These are phyloP conservation scores for Ceratocystis cacaofunesta DNA, from an alignment of 2,329 filamentous ascomycete genomes.

Conservation along the genomic window DNA sequence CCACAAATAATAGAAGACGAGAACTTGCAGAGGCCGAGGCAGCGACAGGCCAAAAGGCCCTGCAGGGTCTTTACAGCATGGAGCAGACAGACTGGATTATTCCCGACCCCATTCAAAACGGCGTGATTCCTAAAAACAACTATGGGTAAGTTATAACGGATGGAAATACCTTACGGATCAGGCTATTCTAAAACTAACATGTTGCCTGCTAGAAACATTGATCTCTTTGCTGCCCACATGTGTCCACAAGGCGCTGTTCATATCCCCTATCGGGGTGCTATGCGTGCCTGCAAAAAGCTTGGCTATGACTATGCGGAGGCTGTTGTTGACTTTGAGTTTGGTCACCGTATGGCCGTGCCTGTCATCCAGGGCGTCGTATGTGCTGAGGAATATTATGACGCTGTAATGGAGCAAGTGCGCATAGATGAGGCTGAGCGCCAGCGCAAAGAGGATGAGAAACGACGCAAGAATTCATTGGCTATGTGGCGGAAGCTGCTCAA, in stretches of 20 bases:
- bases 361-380: conserved; percentile 83
- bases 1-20: conserved; percentile 71
- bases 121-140: conserved; percentile 80
- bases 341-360: conserved; percentile 83
- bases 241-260: conserved; percentile 72
- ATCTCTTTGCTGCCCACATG: conserved; percentile 90
- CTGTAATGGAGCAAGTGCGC: conserved; percentile 63
- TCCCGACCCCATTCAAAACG: conserved; percentile 68
- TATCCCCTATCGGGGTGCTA: conserved; percentile 61
- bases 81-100: conserved; percentile 95
- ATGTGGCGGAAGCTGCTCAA: conserved; percentile 80
- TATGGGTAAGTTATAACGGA: conserved; percentile 44
- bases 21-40: conserved; percentile 79
- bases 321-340: conserved; percentile 92
- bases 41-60: conserved; percentile 63
- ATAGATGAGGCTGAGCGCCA: conserved; percentile 60
- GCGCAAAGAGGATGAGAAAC: conserved; percentile 71
- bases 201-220: conserved; percentile 51
- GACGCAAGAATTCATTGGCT: conserved; percentile 54
- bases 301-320: conserved; percentile 85
- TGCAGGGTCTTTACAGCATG: conserved; percentile 70
- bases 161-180: not conserved
- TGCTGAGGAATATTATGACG: conserved; percentile 60
- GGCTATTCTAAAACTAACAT: conserved; percentile 18
- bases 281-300: conserved; percentile 68